phyloP scores from a whole-genome alignment of 345 rosid species.

The Hevea brasiliensis region DNA sequence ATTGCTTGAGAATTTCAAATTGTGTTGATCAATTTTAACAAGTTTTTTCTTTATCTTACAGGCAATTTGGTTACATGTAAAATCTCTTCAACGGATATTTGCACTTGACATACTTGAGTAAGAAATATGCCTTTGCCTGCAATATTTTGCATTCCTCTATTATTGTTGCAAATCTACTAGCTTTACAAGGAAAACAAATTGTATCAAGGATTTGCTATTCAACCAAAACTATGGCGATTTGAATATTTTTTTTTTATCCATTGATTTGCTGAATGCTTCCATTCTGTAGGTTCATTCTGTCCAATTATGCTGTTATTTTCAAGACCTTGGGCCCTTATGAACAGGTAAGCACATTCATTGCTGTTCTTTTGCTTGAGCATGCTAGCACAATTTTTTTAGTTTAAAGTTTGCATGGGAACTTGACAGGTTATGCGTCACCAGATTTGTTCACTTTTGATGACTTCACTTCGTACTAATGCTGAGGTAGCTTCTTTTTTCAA shows the following conservation, averaged over 20 bases:
- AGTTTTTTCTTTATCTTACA: constrained; percentile 34
- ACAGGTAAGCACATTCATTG: constrained; percentile 53
- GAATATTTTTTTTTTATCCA: background rate
- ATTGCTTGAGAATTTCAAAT: background rate
- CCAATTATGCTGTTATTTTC: constrained; percentile 80
- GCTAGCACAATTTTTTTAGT: constrained; percentile 28
- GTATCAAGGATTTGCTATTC: background rate
- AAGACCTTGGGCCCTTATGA: constrained; percentile 72
- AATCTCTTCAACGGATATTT: constrained; percentile 83
- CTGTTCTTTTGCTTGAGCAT: constrained; percentile 16
- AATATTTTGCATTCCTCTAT: constrained; percentile 4
- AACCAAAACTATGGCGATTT: background rate
- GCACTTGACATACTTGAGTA: constrained; percentile 92
- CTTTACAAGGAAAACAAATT: background rate
- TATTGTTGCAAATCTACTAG: background rate
- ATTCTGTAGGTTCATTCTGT: constrained; percentile 74
- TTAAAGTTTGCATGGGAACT: constrained; percentile 33
- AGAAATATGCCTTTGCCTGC: constrained; percentile 38
- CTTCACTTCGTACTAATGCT: constrained; percentile 84
- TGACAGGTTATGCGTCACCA: constrained; percentile 86
- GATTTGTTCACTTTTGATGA: constrained; percentile 96
- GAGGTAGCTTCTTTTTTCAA: constrained; percentile 56
- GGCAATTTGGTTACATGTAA: constrained; percentile 81
- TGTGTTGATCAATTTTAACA: background rate
- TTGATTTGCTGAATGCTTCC: constrained; percentile 20